A percentile compares a stretch with the other conserved stretches of the same genome.
These are phyloP conservation scores for Penicillium sp. DNA, from an alignment of 2,329 filamentous ascomycete genomes.

Conservation along the genomic window DNA sequence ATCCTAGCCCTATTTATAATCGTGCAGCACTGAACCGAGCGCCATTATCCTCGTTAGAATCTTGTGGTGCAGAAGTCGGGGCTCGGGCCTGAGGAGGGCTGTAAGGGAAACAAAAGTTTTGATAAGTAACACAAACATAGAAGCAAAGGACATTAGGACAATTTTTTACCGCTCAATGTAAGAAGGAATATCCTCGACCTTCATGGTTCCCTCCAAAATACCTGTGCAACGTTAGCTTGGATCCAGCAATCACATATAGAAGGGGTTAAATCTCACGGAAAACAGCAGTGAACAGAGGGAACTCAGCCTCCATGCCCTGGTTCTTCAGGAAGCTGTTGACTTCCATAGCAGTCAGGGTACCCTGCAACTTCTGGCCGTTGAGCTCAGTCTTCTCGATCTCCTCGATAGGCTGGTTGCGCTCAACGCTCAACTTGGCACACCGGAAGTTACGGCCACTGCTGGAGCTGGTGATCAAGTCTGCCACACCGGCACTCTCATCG, in stretches of 20 bases:
- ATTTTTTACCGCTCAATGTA: constrained; percentile 54
- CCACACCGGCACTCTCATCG: constrained; percentile 92
- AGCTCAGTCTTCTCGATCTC: constrained; percentile 87
- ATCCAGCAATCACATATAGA: constrained; percentile 7
- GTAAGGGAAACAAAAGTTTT: constrained; percentile 9
- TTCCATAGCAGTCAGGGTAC: constrained; percentile 85
- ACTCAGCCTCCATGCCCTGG: constrained; percentile 73
- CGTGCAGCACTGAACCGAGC: constrained; percentile 17
- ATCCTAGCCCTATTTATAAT: constrained; percentile 14
- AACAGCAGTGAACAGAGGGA: constrained; percentile 89
- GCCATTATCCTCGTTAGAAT: constrained; percentile 14
- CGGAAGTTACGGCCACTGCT: constrained; percentile 90
- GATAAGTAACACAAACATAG: constrained; percentile 20
- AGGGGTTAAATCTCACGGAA: constrained; percentile 49
- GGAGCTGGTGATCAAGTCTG: constrained; percentile 92
- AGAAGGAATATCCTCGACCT: constrained; percentile 75
- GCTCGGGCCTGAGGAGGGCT: constrained; percentile 18
- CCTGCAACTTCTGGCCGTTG: constrained; percentile 96
- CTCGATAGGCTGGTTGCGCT: constrained; percentile 73
- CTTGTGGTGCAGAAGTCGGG: constrained; percentile 12
- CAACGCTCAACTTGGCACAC: constrained; percentile 83
- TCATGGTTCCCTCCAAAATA: constrained; percentile 72
- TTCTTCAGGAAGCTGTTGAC: constrained; percentile 85
- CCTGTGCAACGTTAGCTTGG: constrained; percentile 40
- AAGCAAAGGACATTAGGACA: constrained; percentile 4